Evolutionary conservation across 169 alveolate genomes (phyloP).

Genomic region (Cryptosporidium sp.): DNA sequence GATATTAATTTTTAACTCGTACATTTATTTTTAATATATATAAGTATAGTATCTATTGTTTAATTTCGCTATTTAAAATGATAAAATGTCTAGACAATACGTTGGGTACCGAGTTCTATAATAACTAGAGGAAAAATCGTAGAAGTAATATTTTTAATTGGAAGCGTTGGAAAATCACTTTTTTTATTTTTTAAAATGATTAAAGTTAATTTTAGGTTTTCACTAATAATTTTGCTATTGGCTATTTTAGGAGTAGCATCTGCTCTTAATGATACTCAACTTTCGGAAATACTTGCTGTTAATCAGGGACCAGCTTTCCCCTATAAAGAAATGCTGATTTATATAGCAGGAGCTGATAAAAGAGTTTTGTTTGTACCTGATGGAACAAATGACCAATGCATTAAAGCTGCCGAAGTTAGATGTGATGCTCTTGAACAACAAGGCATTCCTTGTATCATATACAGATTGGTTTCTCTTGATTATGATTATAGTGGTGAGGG

Average conservation of each 20-base stretch:
- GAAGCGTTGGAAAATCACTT: not conserved
- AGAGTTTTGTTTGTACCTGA: slow-evolving; percentile 19
- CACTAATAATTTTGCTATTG: not conserved
- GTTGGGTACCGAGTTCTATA: slow-evolving; percentile 5
- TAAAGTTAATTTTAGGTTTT: not conserved
- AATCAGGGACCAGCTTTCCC: slow-evolving; percentile 19
- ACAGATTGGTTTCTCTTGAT: not conserved
- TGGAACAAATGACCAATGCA: slow-evolving; percentile 27
- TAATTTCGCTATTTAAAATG: not conserved
- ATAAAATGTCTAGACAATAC: not conserved
- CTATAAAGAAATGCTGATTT: slow-evolving; percentile 4
- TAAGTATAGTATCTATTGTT: not conserved
- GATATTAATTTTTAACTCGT: not conserved
- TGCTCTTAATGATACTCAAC: not conserved
- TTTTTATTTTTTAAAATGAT: not conserved
- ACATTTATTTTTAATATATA: not conserved
- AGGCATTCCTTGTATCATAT: slow-evolving; percentile 33
- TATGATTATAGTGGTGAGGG: not conserved
- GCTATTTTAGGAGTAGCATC: not conserved
- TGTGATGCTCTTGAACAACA: not conserved
- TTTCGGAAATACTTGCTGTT: not conserved
- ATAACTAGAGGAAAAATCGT: not conserved
- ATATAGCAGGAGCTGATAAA: not conserved
- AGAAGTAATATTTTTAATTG: not conserved
- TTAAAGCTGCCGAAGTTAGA: slow-evolving; percentile 65